These are phyloP conservation scores for Tetrapisispora iriomotensis DNA, from an alignment of 805 yeast genomes.

Conservation along the genomic window DNA sequence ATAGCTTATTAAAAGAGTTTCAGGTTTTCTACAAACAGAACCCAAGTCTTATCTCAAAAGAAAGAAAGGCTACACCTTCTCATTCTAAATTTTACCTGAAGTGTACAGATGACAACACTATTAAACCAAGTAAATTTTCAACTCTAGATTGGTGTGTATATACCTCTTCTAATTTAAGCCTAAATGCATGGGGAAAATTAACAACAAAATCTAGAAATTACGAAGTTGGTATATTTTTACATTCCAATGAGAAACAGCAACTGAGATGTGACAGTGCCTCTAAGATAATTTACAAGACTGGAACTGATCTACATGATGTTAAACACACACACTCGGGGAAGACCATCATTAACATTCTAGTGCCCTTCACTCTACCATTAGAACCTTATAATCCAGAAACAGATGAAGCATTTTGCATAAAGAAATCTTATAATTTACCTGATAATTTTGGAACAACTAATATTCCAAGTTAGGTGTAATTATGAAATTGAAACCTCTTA, in stretches of 20 bases:
- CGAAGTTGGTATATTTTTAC: conserved; percentile 47
- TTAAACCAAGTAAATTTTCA: conserved; percentile 5
- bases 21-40: conserved; percentile 20
- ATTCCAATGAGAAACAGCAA: conserved; percentile 13
- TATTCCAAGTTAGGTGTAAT: neutral
- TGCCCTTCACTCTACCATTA: conserved; percentile 20
- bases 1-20: conserved; percentile 11
- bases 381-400: conserved; percentile 8
- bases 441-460: conserved; percentile 9
- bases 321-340: too few relatives aligned
- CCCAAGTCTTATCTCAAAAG: neutral
- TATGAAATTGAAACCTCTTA: neutral
- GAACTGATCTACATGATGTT: too few relatives aligned
- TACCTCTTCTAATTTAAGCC: conserved; percentile 67
- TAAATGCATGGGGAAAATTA: conserved; percentile 70
- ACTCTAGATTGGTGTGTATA: conserved; percentile 55
- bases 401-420: conserved; percentile 16
- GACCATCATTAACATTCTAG: conserved; percentile 6
- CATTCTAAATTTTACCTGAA: conserved; percentile 63
- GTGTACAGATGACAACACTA: conserved; percentile 32
- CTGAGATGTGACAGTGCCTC: conserved; percentile 15
- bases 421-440: conserved; percentile 9
- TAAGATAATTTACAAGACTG: conserved; percentile 12
- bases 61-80: conserved; percentile 30
- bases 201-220: conserved; percentile 32